phyloP scores from a whole-genome alignment of 352 stramenopile species.

The Blastocystis sp. region DNA sequence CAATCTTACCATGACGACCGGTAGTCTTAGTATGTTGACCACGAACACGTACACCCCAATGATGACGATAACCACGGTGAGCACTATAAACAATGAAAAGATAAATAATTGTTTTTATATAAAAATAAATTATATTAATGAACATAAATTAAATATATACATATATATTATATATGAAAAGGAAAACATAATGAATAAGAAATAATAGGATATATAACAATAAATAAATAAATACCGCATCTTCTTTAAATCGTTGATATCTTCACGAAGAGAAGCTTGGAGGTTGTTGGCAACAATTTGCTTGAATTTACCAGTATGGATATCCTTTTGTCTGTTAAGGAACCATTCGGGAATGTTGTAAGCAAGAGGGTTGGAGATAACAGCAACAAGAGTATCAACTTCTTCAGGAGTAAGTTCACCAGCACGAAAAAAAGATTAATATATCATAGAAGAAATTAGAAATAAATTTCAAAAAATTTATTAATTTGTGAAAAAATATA shows the following conservation, averaged over 20 bases:
- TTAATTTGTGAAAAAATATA: too few species aligned
- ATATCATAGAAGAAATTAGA: too few species aligned
- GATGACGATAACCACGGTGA: too few species aligned
- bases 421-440: constrained; percentile 49
- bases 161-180: too few species aligned
- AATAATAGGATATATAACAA: too few species aligned
- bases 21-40: constrained; percentile 99
- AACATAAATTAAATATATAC: too few species aligned
- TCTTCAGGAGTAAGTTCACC: constrained; percentile 93
- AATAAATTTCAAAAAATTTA: too few species aligned
- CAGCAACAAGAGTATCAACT: constrained; percentile 95
- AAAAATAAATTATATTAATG: too few species aligned
- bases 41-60: constrained; percentile 94
- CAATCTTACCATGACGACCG: constrained; percentile 52
- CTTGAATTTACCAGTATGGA: constrained; percentile 95
- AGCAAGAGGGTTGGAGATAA: constrained; percentile 94
- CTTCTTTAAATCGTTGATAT: constrained; percentile 98
- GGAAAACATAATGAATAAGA: too few species aligned
- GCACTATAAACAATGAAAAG: too few species aligned
- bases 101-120: too few species aligned
- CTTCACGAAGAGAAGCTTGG: constrained; percentile 89
- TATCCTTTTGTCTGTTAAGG: constrained; percentile 98
- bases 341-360: constrained; percentile 99
- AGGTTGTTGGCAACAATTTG: constrained; percentile 94
- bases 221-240: constrained; percentile 56